Evolutionary conservation across 2,329 filamentous ascomycete species (phyloP).

Genomic region (Alternaria rosae): DNA sequence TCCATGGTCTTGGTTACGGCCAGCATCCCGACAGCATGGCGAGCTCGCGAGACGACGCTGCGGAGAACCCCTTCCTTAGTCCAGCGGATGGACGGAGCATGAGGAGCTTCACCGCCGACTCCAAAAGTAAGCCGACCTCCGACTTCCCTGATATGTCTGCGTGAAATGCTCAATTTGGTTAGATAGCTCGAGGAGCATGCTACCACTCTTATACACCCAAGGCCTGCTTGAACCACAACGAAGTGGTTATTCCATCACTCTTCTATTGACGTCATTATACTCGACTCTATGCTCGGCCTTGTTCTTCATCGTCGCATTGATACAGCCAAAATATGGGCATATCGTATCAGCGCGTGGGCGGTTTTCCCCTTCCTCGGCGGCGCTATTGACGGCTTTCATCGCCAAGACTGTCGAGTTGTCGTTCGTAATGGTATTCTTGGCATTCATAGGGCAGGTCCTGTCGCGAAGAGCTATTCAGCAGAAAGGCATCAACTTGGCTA

Average conservation of each 20-base stretch:
- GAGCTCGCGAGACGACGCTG: background rate
- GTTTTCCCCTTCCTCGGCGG: constrained; percentile 67
- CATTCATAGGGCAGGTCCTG: constrained; percentile 73
- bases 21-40: constrained; percentile 2
- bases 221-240: constrained; percentile 9
- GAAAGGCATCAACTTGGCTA: constrained; percentile 9
- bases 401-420: constrained; percentile 78
- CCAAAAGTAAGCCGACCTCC: constrained; percentile 1
- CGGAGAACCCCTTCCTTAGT: constrained; percentile 11
- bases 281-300: constrained; percentile 66
- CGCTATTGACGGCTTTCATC: constrained; percentile 67
- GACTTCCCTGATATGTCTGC: background rate
- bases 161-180: background rate
- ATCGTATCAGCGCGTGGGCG: constrained; percentile 58
- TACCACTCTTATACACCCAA: constrained; percentile 9
- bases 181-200: constrained; percentile 11
- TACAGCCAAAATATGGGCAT: constrained; percentile 66
- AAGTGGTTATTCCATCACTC: constrained; percentile 6
- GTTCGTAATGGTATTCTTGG: constrained; percentile 76
- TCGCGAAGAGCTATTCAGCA: constrained; percentile 18
- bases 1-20: background rate
- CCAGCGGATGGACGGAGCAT: constrained; percentile 6
- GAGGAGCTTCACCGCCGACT: background rate
- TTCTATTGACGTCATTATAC: constrained; percentile 59
- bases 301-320: constrained; percentile 66